phyloP scores from a whole-genome alignment of 148 eudicot species.

The Linanthus parryae region DNA sequence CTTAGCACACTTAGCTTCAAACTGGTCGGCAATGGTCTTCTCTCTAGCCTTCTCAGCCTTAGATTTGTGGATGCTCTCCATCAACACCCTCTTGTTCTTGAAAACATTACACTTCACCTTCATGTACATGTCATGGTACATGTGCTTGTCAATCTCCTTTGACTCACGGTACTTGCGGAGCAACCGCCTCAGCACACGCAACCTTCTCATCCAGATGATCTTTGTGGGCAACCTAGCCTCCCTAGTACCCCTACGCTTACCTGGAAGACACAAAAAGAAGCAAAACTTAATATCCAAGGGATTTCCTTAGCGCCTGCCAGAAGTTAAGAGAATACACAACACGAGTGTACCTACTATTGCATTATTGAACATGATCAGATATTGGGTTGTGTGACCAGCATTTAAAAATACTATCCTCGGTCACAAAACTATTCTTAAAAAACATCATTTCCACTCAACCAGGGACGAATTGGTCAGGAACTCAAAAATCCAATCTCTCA shows the following conservation, averaged over 20 bases:
- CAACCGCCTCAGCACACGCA: constrained; percentile 51
- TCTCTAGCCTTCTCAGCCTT: constrained; percentile 52
- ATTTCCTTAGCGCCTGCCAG: neutral
- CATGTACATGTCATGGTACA: constrained; percentile 66
- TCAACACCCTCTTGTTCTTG: constrained; percentile 49
- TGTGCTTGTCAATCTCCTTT: constrained; percentile 51
- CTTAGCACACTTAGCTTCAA: constrained; percentile 60
- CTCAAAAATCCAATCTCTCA: too few species aligned
- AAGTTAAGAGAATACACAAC: neutral
- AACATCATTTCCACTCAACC: too few species aligned
- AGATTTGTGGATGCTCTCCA: constrained; percentile 57
- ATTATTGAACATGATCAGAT: too few species aligned
- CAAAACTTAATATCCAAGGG: neutral
- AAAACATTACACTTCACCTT: constrained; percentile 54
- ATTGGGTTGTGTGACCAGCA: too few species aligned
- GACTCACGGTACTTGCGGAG: constrained; percentile 52
- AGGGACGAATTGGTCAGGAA: too few species aligned
- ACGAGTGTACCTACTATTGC: too few species aligned
- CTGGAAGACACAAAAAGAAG: constrained; percentile 14
- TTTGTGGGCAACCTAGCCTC: constrained; percentile 57
- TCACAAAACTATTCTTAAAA: too few species aligned
- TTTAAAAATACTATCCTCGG: too few species aligned
- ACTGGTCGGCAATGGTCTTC: constrained; percentile 52
- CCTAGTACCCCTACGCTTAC: constrained; percentile 54
- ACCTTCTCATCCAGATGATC: constrained; percentile 51